Base-by-base conservation (phyloP, 2,329 filamentous ascomycete genomes). In the Colletotrichum abscissum region DNA sequence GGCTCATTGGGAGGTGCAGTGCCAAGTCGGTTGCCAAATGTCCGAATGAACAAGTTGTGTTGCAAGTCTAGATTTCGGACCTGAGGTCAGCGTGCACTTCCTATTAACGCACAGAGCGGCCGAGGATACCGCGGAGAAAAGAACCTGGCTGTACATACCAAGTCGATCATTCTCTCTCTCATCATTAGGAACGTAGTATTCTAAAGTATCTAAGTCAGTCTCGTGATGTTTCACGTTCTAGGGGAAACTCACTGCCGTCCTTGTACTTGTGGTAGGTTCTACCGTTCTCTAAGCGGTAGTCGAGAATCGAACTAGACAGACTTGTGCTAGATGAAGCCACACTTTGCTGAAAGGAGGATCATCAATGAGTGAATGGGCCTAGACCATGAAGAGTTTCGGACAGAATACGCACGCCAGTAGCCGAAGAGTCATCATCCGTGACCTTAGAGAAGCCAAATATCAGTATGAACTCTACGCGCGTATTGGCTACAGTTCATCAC, bases 21-120 rank as follows among this genome's bases (percentile, higher is more conserved):
- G 49, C 60, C 60, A 6, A 83, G 75, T 30, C 79, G 79, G 5
- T 77, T 77, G 1, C 78, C 76, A 8, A 81, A 76, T 0, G 80
- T 82, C 5, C 83, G 73, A 0, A 72, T 56, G 46, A 80, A 81
- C 0, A 83, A 68, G 46, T 82, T 78, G 67, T 83, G 82, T 75
- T 83, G 81, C 0, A 83, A 69, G 66, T 84, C 80, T 78, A 19
- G 24, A 8, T 14, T 14, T 57, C 55, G 24, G 52, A 12, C 6
- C 35, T 16, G 16, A 19, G 5, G 14, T 57, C 19, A 19, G 7
- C 26, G 8, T 30, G 12, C n/a, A 8, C 14, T 3, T 57, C 22
- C 24, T 3, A n/a, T 12, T 28, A 38, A 5, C 35, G 35, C 12
- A 38, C 12, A 14, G 12, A 16, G 12, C 35, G 14, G 35, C 14